Conservation (phyloP, 73 alveolate species). For the Paramecium caudatum region DNA sequence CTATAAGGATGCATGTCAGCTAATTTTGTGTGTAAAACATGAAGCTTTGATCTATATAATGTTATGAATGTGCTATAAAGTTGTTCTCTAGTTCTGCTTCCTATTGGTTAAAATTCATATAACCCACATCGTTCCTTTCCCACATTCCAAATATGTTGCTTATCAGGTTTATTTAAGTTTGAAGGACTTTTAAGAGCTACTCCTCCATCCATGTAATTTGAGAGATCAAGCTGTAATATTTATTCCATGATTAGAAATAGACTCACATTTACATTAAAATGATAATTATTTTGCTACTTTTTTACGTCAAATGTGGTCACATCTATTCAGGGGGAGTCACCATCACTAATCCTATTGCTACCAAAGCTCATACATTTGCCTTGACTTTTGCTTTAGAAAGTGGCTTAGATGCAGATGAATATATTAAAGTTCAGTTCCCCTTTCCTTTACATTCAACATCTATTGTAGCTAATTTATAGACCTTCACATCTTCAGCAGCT, state of each 20-base stretch:
- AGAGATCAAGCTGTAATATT: slow-evolving; percentile 17
- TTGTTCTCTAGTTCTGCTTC: slow-evolving; percentile 18
- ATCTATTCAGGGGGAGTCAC: slow-evolving; percentile 47
- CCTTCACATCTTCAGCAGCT: slow-evolving; percentile 3
- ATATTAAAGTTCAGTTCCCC: slow-evolving; percentile 26
- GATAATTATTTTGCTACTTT: slow-evolving; percentile 56
- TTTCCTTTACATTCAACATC: not conserved
- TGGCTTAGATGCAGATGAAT: slow-evolving; percentile 17
- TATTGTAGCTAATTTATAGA: not conserved
- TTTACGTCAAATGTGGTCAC: slow-evolving; percentile 20
- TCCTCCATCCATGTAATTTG: slow-evolving; percentile 8
- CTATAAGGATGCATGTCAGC: not conserved
- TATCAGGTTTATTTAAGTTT: slow-evolving; percentile 3
- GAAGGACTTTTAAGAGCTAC: not conserved
- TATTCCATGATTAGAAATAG: not conserved
- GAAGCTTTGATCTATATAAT: not conserved
- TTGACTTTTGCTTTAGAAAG: slow-evolving; percentile 4
- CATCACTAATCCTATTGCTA: not conserved
- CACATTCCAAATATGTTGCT: not conserved
- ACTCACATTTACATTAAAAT: slow-evolving; percentile 4
- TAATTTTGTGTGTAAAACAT: slow-evolving; percentile 1
- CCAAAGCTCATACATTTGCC: not conserved
- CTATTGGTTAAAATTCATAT: not conserved
- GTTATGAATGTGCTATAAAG: not conserved
- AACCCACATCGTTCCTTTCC: slow-evolving; percentile 1